A percentile compares a stretch with the other conserved stretches of the same genome.
These are phyloP conservation scores for Cercospora sesami DNA, from an alignment of 2,329 filamentous ascomycete species.

Conservation along the genomic window DNA sequence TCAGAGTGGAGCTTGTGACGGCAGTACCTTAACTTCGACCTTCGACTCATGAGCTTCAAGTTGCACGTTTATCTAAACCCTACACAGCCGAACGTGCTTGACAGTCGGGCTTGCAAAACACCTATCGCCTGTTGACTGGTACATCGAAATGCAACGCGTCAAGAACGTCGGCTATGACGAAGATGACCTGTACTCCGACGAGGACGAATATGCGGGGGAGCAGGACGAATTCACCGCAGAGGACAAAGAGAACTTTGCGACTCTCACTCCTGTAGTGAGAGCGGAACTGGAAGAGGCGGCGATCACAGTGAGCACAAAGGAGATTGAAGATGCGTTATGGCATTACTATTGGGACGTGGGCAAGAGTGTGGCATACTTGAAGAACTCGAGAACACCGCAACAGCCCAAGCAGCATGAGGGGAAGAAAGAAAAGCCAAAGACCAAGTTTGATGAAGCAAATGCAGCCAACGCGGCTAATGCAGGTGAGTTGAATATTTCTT, in stretches of 20 bases:
- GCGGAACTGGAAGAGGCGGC: slow-evolving; percentile 38
- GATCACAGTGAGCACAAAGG: slow-evolving; percentile 59
- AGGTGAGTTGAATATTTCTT: slow-evolving; percentile 46
- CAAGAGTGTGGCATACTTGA: slow-evolving; percentile 79
- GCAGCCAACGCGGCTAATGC: slow-evolving; percentile 44
- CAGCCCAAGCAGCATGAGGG: slow-evolving; percentile 33
- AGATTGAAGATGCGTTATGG: slow-evolving; percentile 90
- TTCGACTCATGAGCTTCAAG: slow-evolving; percentile 1
- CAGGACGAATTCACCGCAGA: slow-evolving; percentile 44
- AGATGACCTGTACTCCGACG: slow-evolving; percentile 55
- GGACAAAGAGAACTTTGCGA: slow-evolving; percentile 40
- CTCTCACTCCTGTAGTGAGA: slow-evolving; percentile 37
- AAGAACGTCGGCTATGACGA: slow-evolving; percentile 52
- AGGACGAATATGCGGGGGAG: slow-evolving; percentile 49
- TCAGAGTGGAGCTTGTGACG: slow-evolving; percentile 8
- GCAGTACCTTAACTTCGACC: slow-evolving; percentile 4
- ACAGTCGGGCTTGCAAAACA: not conserved
- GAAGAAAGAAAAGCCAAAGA: slow-evolving; percentile 45
- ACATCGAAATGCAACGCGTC: slow-evolving; percentile 43
- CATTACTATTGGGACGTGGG: slow-evolving; percentile 93
- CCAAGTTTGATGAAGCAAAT: slow-evolving; percentile 51
- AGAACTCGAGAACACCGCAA: slow-evolving; percentile 44
- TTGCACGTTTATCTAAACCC: not conserved
- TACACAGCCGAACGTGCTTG: not conserved
- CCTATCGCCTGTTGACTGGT: not conserved